Evolutionary conservation across 129 eudicot genomes (phyloP).

Genomic region (Cynara cardunculus): DNA sequence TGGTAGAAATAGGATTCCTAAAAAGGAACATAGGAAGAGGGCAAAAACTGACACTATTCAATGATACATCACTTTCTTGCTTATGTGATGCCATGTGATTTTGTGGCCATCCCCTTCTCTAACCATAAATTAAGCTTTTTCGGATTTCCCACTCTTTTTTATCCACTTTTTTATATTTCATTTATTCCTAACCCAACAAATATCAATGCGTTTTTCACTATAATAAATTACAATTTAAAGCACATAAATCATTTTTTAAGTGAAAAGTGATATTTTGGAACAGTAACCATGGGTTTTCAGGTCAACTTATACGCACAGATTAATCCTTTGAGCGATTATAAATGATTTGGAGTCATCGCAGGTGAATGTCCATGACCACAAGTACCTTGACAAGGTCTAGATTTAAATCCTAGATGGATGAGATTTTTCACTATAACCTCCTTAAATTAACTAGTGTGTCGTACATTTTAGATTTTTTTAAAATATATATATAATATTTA

Average conservation of each 20-base stretch:
- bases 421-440: too few relatives aligned
- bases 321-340: too few relatives aligned
- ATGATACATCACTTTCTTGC: conserved; percentile 37
- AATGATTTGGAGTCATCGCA: too few relatives aligned
- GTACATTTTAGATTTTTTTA: too few relatives aligned
- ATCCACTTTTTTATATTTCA: conserved; percentile 6
- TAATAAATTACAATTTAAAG: background rate
- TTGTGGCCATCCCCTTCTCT: conserved; percentile 30
- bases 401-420: too few relatives aligned
- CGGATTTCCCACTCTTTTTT: conserved; percentile 6
- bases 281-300: too few relatives aligned
- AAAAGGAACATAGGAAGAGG: conserved; percentile 11
- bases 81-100: conserved; percentile 36
- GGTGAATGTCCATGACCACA: too few relatives aligned
- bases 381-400: too few relatives aligned
- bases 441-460: too few relatives aligned
- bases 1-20: background rate
- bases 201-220: background rate
- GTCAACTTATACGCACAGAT: too few relatives aligned
- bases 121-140: conserved; percentile 19
- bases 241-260: background rate
- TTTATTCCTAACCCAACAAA: conserved; percentile 10
- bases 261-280: too few relatives aligned
- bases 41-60: conserved; percentile 27
- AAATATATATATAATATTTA: too few relatives aligned